A percentile compares a stretch with the other conserved stretches of the same genome.
Evolutionary conservation across 129 eudicot genomes (phyloP).

Genomic region (sunflower (Helianthus annuus)): DNA sequence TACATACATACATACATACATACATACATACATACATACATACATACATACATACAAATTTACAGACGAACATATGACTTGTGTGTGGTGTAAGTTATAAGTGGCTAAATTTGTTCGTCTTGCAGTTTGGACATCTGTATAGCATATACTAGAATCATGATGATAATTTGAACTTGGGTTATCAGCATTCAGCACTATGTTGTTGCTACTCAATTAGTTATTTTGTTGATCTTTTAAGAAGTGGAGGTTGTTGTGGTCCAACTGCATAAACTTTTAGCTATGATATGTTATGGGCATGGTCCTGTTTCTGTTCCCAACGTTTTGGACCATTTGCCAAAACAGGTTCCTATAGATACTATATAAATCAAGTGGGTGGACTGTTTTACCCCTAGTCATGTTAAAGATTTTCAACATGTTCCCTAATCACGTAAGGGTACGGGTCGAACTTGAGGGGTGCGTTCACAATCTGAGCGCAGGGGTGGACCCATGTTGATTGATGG

Average conservation of each 20-base stretch:
- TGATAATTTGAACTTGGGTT: slow-evolving; percentile 15
- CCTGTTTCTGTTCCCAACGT: slow-evolving; percentile 10
- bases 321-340: slow-evolving; percentile 29
- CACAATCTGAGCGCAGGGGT: background rate
- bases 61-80: background rate
- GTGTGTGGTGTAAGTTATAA: background rate
- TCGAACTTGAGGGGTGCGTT: background rate
- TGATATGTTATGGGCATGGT: slow-evolving; percentile 23
- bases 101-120: background rate
- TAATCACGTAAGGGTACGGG: background rate
- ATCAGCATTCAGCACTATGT: slow-evolving; percentile 24
- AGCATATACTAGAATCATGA: slow-evolving; percentile 21
- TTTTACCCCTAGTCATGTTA: slow-evolving; percentile 4
- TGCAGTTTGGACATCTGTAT: slow-evolving; percentile 21
- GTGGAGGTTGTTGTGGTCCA: slow-evolving; percentile 34
- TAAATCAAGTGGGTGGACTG: slow-evolving; percentile 19
- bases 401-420: background rate
- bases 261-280: background rate
- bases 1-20: background rate
- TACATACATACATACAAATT: background rate
- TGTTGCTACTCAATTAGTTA: slow-evolving; percentile 12
- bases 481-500: no score
- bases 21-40: background rate
- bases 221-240: slow-evolving; percentile 13
- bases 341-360: slow-evolving; percentile 19